Base-by-base conservation (phyloP, 164 flowering plant species). In the Litsea cubeba region DNA sequence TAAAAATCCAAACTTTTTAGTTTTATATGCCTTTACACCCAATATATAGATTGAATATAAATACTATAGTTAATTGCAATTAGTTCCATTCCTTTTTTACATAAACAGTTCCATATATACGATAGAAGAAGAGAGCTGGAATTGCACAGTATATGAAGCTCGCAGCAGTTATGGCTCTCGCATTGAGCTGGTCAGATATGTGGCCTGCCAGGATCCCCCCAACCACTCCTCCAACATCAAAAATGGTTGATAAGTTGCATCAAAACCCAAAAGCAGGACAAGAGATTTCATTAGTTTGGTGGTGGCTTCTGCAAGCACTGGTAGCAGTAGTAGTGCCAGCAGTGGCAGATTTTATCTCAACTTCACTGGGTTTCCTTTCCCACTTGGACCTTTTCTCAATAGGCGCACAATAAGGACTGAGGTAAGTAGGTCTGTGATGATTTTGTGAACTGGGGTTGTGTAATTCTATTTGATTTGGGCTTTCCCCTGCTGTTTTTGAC, bases 311-410 rank as follows among this genome's bases (percentile, higher is more conserved):
- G 78, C 93, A 46, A 76, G 57, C 76, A 76, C 57, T 60, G 35
- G 50, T 62, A 73, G 74, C 50, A 78, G 68, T 25, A 73, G 30
- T 49, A 74, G 76, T 11, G 62, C 73, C 63, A 78, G 77, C 49
- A 73, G 85, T 25, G 87, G 86, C 71, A 88, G 97, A 72, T 90
- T 95, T 81, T 93, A 95, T 74, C 70, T 95, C 67, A 95, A 93
- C 76, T 81, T 95, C 84, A 95, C 99, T 74, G 97, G 97, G 22
- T 95, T 95, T 74, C 99, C 99, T 62, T 95, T 93, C 79, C 99
- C 99, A 75, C 91, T 95, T 65, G 97, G 99, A 5, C 99, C 99
- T 74, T 95, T 95, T 60, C 92, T 95, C 81, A 91, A 95, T 71
- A 84, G 99, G 74, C 82, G 90, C 66, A 93, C 99, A 4, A 84